Conservation (phyloP, 1,284 basidiomycete genomes). For the Meira miltonrushii region DNA sequence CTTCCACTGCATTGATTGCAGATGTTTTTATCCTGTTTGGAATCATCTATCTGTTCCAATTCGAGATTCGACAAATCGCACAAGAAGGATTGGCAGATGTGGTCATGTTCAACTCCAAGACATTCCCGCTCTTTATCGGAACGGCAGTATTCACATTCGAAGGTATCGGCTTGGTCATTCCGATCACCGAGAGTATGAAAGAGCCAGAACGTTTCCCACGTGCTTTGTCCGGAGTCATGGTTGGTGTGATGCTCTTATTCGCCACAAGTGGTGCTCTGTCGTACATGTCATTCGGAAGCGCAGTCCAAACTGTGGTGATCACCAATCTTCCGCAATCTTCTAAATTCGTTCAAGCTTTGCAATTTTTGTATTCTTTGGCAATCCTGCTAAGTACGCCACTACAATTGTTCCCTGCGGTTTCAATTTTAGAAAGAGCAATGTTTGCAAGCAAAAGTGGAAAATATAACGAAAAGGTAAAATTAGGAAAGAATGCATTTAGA, state of each 20-base stretch:
- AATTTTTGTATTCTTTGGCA: conserved; percentile 60
- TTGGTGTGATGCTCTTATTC: conserved; percentile 71
- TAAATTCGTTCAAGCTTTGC: conserved; percentile 81
- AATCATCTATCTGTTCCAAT: conserved; percentile 54
- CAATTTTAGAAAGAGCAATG: conserved; percentile 95
- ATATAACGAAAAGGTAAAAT: conserved; percentile 56
- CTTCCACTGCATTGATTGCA: conserved; percentile 83
- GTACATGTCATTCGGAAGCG: conserved; percentile 80
- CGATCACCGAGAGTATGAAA: conserved; percentile 90
- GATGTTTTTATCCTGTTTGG: conserved; percentile 93
- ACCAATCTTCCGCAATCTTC: conserved; percentile 82
- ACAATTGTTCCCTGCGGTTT: conserved; percentile 85
- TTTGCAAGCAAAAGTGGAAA: conserved; percentile 74
- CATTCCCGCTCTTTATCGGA: conserved; percentile 87
- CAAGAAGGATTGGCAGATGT: conserved; percentile 61
- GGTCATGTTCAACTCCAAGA: conserved; percentile 76
- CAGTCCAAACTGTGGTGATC: conserved; percentile 88
- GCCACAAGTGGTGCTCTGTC: conserved; percentile 82
- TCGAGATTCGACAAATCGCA: conserved; percentile 40
- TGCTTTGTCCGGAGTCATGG: conserved; percentile 85
- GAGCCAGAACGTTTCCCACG: conserved; percentile 85
- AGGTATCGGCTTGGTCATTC: conserved; percentile 92
- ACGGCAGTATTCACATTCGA: conserved; percentile 99
- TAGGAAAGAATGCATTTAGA: conserved; percentile 90
- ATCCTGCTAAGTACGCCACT: conserved; percentile 90